phyloP scores from a whole-genome alignment of 257 asterid genomes.

The Capsicum rhomboideum region DNA sequence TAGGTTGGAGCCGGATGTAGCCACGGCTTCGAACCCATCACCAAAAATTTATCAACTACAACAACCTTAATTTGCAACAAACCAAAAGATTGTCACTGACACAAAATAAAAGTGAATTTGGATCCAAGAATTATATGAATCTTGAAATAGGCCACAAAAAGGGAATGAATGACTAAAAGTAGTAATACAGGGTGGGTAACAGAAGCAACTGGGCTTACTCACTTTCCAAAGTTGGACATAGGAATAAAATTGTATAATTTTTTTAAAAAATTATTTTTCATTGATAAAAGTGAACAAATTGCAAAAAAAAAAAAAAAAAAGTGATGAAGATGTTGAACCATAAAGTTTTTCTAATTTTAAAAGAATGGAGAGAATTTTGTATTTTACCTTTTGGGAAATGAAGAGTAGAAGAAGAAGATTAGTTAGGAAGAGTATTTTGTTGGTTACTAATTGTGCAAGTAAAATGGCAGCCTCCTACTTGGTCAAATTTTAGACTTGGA shows the following conservation, averaged over 20 bases:
- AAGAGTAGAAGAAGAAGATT: background rate
- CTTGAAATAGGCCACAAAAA: background rate
- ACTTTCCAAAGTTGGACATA: background rate
- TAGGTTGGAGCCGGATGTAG: constrained; percentile 38
- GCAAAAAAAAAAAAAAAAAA: background rate
- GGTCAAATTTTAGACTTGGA: constrained; percentile 1
- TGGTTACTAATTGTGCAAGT: background rate
- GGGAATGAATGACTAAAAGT: background rate
- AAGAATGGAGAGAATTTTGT: too few species aligned
- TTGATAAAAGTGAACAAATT: background rate
- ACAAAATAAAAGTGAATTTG: background rate
- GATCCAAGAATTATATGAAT: background rate
- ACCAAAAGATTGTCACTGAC: background rate
- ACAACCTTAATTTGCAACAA: background rate
- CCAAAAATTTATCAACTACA: background rate
- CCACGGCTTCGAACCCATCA: constrained; percentile 45
- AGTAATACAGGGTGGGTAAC: background rate
- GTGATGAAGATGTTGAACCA: background rate
- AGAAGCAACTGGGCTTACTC: background rate
- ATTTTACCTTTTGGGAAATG: background rate
- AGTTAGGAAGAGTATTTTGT: background rate
- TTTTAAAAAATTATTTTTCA: background rate
- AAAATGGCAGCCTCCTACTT: background rate
- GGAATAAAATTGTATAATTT: background rate
- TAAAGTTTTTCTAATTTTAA: too few species aligned